phyloP scores from a whole-genome alignment of 768 basidiomycete species.

The Coprinopsis strossmayeri region DNA sequence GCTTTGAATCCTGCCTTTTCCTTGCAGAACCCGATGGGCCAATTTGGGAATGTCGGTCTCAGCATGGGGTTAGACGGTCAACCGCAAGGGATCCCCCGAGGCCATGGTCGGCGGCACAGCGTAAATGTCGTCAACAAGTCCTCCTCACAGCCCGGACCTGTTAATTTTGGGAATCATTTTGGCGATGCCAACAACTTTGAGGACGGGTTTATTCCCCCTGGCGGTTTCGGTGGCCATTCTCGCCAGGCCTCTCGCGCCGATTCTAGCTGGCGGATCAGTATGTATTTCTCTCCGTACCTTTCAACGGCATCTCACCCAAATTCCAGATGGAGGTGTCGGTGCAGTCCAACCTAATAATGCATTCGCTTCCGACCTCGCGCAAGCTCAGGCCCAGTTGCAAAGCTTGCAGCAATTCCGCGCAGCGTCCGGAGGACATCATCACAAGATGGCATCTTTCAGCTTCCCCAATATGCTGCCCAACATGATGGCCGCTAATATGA shows the following conservation, averaged over 20 bases:
- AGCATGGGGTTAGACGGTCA: slow-evolving; percentile 59
- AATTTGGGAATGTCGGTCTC: slow-evolving; percentile 55
- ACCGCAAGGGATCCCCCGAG: slow-evolving; percentile 61
- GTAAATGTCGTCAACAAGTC: slow-evolving; percentile 87
- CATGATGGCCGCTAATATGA: slow-evolving; percentile 96
- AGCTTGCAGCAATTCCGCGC: slow-evolving; percentile 97
- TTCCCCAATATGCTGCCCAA: slow-evolving; percentile 98
- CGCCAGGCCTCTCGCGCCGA: slow-evolving; percentile 71
- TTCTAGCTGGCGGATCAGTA: slow-evolving; percentile 87
- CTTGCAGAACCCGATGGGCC: slow-evolving; percentile 56
- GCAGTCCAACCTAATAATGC: slow-evolving; percentile 54
- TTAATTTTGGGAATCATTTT: slow-evolving; percentile 42
- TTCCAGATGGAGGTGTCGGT: slow-evolving; percentile 69
- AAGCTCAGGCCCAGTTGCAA: slow-evolving; percentile 94
- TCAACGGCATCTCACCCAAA: slow-evolving; percentile 8
- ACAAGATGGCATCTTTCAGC: slow-evolving; percentile 96
- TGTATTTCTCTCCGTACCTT: slow-evolving; percentile 23
- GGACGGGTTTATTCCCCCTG: slow-evolving; percentile 67
- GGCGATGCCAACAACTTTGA: slow-evolving; percentile 64
- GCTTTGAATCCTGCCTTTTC: slow-evolving; percentile 38
- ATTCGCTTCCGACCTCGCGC: slow-evolving; percentile 82
- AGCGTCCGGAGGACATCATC: slow-evolving; percentile 88
- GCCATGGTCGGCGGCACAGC: slow-evolving; percentile 85
- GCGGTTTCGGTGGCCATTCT: slow-evolving; percentile 61
- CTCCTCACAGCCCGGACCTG: slow-evolving; percentile 36